Evolutionary conservation across 768 basidiomycete genomes (phyloP).

Genomic region (Dictyophora rubrovolvata): DNA sequence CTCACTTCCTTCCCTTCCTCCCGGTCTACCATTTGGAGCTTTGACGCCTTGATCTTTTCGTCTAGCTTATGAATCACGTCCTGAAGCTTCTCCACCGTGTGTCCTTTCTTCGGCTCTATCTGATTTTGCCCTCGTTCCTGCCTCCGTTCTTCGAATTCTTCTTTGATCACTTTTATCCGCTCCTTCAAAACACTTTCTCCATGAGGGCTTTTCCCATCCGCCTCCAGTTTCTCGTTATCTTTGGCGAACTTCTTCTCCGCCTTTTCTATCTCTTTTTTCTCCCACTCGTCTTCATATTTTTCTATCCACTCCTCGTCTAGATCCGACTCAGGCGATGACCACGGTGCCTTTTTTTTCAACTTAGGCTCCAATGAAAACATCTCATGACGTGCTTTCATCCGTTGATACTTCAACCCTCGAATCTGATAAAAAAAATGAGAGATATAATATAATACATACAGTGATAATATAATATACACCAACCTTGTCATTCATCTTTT

Average conservation of each 20-base stretch:
- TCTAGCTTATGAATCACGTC: slow-evolving; percentile 76
- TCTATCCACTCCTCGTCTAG: slow-evolving; percentile 87
- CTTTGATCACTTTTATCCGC: slow-evolving; percentile 58
- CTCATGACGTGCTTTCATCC: slow-evolving; percentile 90
- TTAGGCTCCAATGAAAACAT: slow-evolving; percentile 71
- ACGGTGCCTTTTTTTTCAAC: slow-evolving; percentile 72
- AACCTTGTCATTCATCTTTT: slow-evolving; percentile 88
- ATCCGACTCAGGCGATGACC: slow-evolving; percentile 80
- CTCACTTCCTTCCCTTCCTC: slow-evolving; percentile 95
- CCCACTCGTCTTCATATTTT: slow-evolving; percentile 66
- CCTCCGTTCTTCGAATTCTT: slow-evolving; percentile 62
- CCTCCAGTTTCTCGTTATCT: slow-evolving; percentile 79
- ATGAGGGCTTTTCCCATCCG: slow-evolving; percentile 54
- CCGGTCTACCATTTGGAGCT: slow-evolving; percentile 81
- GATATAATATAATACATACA: neutral
- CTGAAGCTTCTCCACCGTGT: slow-evolving; percentile 67
- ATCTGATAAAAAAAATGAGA: slow-evolving; percentile 38
- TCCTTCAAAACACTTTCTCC: slow-evolving; percentile 57
- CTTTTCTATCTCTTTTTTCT: slow-evolving; percentile 79
- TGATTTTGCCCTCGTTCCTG: slow-evolving; percentile 77
- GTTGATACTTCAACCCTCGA: slow-evolving; percentile 85
- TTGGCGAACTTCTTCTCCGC: slow-evolving; percentile 89
- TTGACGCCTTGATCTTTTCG: slow-evolving; percentile 76
- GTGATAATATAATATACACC: slow-evolving; percentile 14
- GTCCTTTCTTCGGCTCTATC: slow-evolving; percentile 55